Evolutionary conservation across 2,329 filamentous ascomycete species (phyloP).

Genomic region (Graphiopsis chlorocephala): DNA sequence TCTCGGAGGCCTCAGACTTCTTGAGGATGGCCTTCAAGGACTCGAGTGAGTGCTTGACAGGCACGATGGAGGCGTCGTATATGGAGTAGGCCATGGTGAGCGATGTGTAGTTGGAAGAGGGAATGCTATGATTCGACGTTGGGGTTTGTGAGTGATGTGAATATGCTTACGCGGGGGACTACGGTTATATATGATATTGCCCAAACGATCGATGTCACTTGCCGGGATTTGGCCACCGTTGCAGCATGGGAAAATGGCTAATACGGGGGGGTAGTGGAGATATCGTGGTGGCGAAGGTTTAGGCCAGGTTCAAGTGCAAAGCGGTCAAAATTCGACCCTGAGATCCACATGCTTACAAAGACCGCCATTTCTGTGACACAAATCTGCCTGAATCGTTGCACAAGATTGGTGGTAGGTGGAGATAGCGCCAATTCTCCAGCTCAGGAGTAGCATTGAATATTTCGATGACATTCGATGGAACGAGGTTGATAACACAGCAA

Average conservation of each 20-base stretch:
- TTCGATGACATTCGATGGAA: not conserved
- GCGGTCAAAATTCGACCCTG: not conserved
- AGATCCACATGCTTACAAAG: slow-evolving; percentile 10
- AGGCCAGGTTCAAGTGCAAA: not conserved
- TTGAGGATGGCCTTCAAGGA: slow-evolving; percentile 11
- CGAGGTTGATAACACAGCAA: not conserved
- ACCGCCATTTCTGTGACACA: not conserved
- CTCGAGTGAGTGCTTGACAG: slow-evolving; percentile 13
- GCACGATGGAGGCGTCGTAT: slow-evolving; percentile 13
- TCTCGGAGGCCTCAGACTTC: slow-evolving; percentile 7
- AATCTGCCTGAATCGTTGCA: not conserved
- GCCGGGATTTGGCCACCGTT: not conserved
- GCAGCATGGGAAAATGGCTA: not conserved
- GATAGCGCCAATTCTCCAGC: not conserved
- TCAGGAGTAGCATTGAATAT: not conserved
- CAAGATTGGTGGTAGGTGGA: not conserved
- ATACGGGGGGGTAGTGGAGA: not conserved
- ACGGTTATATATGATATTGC: not conserved
- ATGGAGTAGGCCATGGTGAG: slow-evolving; percentile 8
- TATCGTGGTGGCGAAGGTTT: not conserved
- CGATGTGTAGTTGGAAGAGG: not conserved
- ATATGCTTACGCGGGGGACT: not conserved
- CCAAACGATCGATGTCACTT: not conserved
- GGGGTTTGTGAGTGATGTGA: not conserved
- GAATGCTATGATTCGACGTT: not conserved